phyloP scores from a whole-genome alignment of 768 basidiomycete species.

The Lactarius tabidus region DNA sequence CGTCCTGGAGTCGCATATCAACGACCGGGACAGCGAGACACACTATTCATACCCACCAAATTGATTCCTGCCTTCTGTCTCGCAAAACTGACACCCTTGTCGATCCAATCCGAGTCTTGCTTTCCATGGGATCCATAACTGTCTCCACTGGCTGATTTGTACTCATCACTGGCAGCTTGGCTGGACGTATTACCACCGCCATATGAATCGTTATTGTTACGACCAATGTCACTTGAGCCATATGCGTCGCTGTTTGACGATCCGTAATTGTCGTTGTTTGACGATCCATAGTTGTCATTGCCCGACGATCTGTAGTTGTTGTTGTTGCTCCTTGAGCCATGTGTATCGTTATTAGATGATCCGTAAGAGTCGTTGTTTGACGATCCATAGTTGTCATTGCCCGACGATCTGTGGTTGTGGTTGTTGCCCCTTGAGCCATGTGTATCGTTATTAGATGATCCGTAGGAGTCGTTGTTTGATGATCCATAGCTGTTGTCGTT shows the following conservation, averaged over 20 bases:
- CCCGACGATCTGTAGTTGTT: neutral
- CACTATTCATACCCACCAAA: conserved; percentile 35
- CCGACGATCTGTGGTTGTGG: neutral
- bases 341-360: conserved; percentile 26
- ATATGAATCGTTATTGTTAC: conserved; percentile 17
- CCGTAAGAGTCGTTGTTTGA: conserved; percentile 31
- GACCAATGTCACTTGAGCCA: conserved; percentile 26
- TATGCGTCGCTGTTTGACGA: conserved; percentile 26
- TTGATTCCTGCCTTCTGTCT: conserved; percentile 43
- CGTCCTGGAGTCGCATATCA: conserved; percentile 28
- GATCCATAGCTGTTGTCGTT: conserved; percentile 31
- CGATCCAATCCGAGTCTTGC: conserved; percentile 35
- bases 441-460: conserved; percentile 24
- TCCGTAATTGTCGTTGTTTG: conserved; percentile 31
- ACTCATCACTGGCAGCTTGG: neutral
- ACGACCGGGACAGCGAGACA: neutral
- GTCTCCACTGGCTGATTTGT: conserved; percentile 3
- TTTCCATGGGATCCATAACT: conserved; percentile 5
- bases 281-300: conserved; percentile 19
- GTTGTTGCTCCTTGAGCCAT: conserved; percentile 24
- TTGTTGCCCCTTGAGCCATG: too few relatives aligned
- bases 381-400: conserved; percentile 15
- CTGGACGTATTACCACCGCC: conserved; percentile 7
- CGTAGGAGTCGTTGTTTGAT: conserved; percentile 24
- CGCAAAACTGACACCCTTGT: conserved; percentile 37